Base-by-base conservation (phyloP, 306 rosid species). In the Prosopis cineraria region DNA sequence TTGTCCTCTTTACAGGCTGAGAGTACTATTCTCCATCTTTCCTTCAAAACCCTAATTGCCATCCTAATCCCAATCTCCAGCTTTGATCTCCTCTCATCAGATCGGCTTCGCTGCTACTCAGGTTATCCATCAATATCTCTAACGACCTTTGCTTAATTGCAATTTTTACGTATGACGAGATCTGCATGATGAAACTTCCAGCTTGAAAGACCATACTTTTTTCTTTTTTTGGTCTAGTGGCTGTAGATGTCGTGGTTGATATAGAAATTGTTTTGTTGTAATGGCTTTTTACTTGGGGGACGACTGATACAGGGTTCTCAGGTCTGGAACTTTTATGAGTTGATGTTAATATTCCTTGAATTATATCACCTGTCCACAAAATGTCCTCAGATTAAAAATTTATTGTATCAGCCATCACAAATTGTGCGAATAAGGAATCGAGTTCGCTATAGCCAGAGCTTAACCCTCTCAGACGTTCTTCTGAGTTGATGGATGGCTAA, bases 1-100 rank as follows among this genome's bases (percentile, higher is more conserved):
- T 72, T 85, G 59, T 78, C 79, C 84, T 78, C 63, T 70, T 44
- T 25, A 1, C 6, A 48, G 55, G 10, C 24, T 6, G 22, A 14
- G 19, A 5, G 33, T 17, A 16, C 47, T 56, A n/a, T 55, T 53
- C 58, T 39, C 60, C 50, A 25, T 40, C 60, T 79, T 60, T 24
- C 66, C 62, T 63, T 47, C 85, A 67, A 72, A 71, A 76, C 87
- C 93, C 92, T 82, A 78, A 79, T 45, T 60, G 19, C n/a, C 68
- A 17, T 41, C 63, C 11, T 9, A 22, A 36, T 72, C 77, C 69
- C 80, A 74, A 67, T 79, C 69, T 76, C 41, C 3, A 1, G 36
- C 71, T n/a, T 22, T 9, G 20, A 45, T 30, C 36, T n/a, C 66
- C 40, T 53, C 48, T 30, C 50, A 5, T 66, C 73, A 68, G 88